phyloP scores from a whole-genome alignment of 495 filamentous ascomycete genomes.

The Penicillium nucicola region DNA sequence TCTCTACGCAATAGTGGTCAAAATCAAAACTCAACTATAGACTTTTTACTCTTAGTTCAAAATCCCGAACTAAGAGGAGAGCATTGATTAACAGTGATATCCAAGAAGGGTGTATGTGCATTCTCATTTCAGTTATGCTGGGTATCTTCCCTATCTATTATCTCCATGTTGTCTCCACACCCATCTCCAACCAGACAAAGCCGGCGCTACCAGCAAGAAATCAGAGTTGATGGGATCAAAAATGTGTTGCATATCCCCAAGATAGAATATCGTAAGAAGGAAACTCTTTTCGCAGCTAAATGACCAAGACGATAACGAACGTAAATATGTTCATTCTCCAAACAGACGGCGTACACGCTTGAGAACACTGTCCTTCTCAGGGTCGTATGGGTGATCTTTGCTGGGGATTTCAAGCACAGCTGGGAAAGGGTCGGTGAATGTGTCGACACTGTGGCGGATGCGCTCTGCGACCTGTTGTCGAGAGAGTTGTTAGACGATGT shows the following conservation, averaged over 20 bases:
- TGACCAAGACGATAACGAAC: slow-evolving; percentile 4
- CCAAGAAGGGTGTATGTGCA: slow-evolving; percentile 17
- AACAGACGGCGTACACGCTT: slow-evolving; percentile 87
- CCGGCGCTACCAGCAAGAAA: background rate
- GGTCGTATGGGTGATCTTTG: slow-evolving; percentile 99
- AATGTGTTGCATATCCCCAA: background rate
- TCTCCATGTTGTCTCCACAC: slow-evolving; percentile 4
- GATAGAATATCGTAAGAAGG: background rate
- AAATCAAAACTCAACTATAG: too few relatives aligned
- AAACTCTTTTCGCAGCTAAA: background rate
- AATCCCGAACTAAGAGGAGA: too few relatives aligned
- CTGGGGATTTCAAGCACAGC: slow-evolving; percentile 88
- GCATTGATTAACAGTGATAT: too few relatives aligned
- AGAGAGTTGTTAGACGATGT: background rate
- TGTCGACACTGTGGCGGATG: slow-evolving; percentile 72
- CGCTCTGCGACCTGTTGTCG: slow-evolving; percentile 75
- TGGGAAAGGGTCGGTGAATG: slow-evolving; percentile 53
- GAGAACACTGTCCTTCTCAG: slow-evolving; percentile 97
- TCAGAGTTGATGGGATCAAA: background rate
- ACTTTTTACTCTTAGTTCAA: too few relatives aligned
- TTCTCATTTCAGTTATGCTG: slow-evolving; percentile 15
- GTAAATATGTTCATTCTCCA: slow-evolving; percentile 65
- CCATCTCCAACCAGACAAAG: slow-evolving; percentile 7
- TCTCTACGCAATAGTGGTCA: too few relatives aligned
- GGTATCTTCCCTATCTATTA: slow-evolving; percentile 27